Percentiles rank a stretch among this genome's conserved stretches.
phyloP scores from a whole-genome alignment of 2,329 filamentous ascomycete species.

The Chrysoporthe puriensis region DNA sequence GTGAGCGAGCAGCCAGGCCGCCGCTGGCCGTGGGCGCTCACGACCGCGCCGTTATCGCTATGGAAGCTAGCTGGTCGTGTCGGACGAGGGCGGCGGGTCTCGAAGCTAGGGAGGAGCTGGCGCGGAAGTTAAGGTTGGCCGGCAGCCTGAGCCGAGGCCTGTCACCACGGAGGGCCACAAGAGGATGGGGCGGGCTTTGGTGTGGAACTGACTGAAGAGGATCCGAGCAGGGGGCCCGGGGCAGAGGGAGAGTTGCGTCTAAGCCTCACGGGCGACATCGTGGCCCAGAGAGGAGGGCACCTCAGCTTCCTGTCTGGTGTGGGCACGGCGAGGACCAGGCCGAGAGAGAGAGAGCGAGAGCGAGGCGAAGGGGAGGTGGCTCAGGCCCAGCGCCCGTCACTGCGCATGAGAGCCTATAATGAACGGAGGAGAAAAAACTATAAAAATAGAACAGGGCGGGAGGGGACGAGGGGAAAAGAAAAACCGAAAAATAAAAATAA shows the following conservation, averaged over 20 bases:
- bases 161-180: background rate
- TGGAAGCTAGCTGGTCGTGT: background rate
- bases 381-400: background rate
- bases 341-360: background rate
- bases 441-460: no score
- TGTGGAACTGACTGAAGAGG: background rate
- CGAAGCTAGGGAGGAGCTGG: background rate
- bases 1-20: background rate
- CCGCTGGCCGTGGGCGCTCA: background rate
- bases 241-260: background rate
- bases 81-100: background rate
- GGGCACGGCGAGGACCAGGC: background rate
- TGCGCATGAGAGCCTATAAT: no score
- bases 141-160: slow-evolving; percentile 2
- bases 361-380: background rate
- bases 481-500: no score
- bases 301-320: background rate
- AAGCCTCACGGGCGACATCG: background rate
- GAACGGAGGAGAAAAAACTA: no score
- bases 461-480: no score
- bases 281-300: background rate
- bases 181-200: background rate
- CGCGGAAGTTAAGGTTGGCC: background rate
- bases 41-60: background rate
- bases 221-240: background rate